phyloP scores from a whole-genome alignment of 805 yeast species.

The Cyberlindnera japonica region DNA sequence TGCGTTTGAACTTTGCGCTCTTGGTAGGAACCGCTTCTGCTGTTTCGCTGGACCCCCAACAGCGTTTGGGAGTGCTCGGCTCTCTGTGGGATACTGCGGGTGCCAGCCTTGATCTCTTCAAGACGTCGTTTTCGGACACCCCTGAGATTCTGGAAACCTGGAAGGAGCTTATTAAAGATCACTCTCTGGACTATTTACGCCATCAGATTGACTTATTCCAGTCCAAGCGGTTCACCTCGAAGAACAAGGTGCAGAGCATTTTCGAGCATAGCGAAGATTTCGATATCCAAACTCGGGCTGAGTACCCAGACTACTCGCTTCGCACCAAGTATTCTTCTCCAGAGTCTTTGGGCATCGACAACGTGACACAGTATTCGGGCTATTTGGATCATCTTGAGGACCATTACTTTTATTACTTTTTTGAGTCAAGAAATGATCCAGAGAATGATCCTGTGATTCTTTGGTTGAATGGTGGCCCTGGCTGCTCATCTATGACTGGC shows the following conservation, averaged over 20 bases:
- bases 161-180: slow-evolving; percentile 36
- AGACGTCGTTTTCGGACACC: slow-evolving; percentile 6
- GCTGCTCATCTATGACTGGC: slow-evolving; percentile 90
- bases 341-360: slow-evolving; percentile 64
- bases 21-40: slow-evolving; percentile 12
- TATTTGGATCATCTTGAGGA: slow-evolving; percentile 74
- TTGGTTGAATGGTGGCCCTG: slow-evolving; percentile 96
- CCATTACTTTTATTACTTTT: slow-evolving; percentile 86
- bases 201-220: slow-evolving; percentile 13
- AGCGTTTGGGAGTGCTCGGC: slow-evolving; percentile 10
- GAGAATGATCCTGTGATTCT: slow-evolving; percentile 76
- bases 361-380: slow-evolving; percentile 77
- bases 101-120: slow-evolving; percentile 6
- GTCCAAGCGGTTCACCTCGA: slow-evolving; percentile 17
- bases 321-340: slow-evolving; percentile 30
- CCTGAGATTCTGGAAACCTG: slow-evolving; percentile 17
- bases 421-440: slow-evolving; percentile 89
- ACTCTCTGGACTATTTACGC: slow-evolving; percentile 14
- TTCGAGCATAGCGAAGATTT: slow-evolving; percentile 7
- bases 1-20: slow-evolving; percentile 5
- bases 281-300: slow-evolving; percentile 6
- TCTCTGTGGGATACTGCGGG: slow-evolving; percentile 11
- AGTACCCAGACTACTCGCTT: slow-evolving; percentile 16
- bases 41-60: slow-evolving; percentile 15
- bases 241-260: slow-evolving; percentile 11